Base-by-base conservation (phyloP, 306 rosid species). In the Hylodesmum podocarpum region DNA sequence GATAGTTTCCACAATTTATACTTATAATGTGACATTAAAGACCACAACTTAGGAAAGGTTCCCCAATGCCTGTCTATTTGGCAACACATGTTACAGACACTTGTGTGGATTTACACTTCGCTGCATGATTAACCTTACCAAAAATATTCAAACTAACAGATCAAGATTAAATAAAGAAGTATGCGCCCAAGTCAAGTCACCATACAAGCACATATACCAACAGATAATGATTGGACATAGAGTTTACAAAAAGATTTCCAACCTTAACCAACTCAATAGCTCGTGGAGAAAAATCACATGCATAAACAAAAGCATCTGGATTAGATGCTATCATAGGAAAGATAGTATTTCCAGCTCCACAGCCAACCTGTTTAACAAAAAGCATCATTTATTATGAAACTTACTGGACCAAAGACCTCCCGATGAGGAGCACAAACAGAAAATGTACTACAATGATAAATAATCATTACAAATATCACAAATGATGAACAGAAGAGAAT, bases 331-430 rank as follows among this genome's bases (percentile, higher is more conserved):
- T 77, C 86, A 95, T 87, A 39, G 98, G 98, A 66, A 90, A 95
- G 51, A 87, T 87, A n/a, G 93, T 92, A 82, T 95, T 95, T 74
- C 98, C 98, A 71, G 95, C 93, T 84, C 97, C 97, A 83, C 97
- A 92, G 47, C 97, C 97, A 66, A 79, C 87, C 98, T 95, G 93
- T 77, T 64, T 27, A 78, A 62, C 14, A 54, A 61, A 44, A 54
- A 77, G 68, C 78, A 12, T 65, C 34, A 53, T 40, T 71, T 36
- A 44, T 33, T 54, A 31, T 70, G 69, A 61, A 59, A 39, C 49
- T 29, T 31, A 54, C 41, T 36, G 59, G 53, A 34, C 39, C 53
- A 79, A 77, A 33, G 19, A 55, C 12, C 72, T 43, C 62, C 68
- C 33, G 6, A 25, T 46, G 49, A 80, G 77, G 8, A 50, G 71